phyloP scores from a whole-genome alignment of 495 filamentous ascomycete genomes.

The Penicillium angulare region DNA sequence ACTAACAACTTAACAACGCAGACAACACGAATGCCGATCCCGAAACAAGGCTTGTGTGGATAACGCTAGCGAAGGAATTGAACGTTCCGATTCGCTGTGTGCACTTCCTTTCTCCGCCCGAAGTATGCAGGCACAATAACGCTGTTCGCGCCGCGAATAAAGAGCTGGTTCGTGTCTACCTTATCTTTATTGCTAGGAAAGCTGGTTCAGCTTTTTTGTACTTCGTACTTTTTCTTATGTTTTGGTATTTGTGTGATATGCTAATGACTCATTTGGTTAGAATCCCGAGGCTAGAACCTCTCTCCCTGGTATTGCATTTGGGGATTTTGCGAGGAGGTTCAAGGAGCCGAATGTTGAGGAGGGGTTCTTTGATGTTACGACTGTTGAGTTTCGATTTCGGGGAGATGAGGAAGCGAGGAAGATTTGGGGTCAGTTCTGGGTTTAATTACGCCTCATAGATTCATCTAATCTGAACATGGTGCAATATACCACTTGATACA shows the following conservation, averaged over 20 bases:
- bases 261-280: constrained; percentile 35
- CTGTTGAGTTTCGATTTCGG: constrained; percentile 65
- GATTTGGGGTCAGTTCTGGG: constrained; percentile 74
- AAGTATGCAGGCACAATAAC: constrained; percentile 87
- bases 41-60: constrained; percentile 73
- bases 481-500: no score
- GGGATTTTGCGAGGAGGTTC: constrained; percentile 65
- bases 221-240: no score
- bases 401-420: constrained; percentile 53
- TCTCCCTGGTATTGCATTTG: constrained; percentile 79
- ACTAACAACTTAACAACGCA: constrained; percentile 29
- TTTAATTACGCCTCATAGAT: constrained; percentile 35
- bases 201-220: no score
- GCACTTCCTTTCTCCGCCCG: constrained; percentile 70
- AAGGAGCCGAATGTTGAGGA: constrained; percentile 69
- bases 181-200: no score
- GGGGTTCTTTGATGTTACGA: constrained; percentile 78
- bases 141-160: constrained; percentile 73
- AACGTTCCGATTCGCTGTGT: constrained; percentile 79
- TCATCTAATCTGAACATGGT: no score
- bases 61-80: constrained; percentile 66
- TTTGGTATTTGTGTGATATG: background rate
- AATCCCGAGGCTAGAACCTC: constrained; percentile 78
- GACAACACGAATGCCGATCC: constrained; percentile 91
- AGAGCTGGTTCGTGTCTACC: constrained; percentile 25